These are phyloP conservation scores for Neoarthrinium moseri DNA, from an alignment of 2,329 filamentous ascomycete species.

Conservation along the genomic window DNA sequence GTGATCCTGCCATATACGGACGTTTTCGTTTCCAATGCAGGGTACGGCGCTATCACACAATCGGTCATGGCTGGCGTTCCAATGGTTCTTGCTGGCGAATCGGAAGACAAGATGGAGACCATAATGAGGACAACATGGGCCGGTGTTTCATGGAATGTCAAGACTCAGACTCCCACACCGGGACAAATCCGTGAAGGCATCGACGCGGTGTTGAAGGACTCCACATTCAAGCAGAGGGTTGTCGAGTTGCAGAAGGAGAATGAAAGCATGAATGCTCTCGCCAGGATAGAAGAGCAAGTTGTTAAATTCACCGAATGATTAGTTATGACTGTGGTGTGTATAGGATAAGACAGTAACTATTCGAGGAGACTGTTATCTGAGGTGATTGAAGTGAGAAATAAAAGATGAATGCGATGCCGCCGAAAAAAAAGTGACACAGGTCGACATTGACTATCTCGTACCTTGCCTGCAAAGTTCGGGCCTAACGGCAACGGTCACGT, in stretches of 20 bases:
- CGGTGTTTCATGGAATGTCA: not conserved
- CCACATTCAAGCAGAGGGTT: not conserved
- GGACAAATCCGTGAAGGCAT: not conserved
- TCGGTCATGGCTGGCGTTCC: slow-evolving; percentile 10
- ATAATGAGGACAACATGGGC: not conserved
- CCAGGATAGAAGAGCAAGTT: not conserved
- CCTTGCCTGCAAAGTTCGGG: too few relatives aligned
- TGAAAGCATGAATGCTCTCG: not conserved
- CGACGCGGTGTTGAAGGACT: not conserved
- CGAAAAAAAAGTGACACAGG: too few relatives aligned
- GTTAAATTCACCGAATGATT: not conserved
- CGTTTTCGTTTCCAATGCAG: slow-evolving; percentile 14
- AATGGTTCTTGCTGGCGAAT: slow-evolving; percentile 4
- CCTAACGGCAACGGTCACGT: too few relatives aligned
- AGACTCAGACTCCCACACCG: not conserved
- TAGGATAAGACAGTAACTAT: too few relatives aligned
- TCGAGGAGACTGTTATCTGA: too few relatives aligned
- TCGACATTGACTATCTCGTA: too few relatives aligned
- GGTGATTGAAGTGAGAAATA: too few relatives aligned
- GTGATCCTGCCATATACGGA: slow-evolving; percentile 39
- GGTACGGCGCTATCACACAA: slow-evolving; percentile 33
- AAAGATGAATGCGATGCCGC: too few relatives aligned
- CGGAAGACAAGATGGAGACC: not conserved
- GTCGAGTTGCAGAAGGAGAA: not conserved
- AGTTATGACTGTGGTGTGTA: too few relatives aligned